Conservation (phyloP, 352 stramenopile species). For the Lagenidium sp. region DNA sequence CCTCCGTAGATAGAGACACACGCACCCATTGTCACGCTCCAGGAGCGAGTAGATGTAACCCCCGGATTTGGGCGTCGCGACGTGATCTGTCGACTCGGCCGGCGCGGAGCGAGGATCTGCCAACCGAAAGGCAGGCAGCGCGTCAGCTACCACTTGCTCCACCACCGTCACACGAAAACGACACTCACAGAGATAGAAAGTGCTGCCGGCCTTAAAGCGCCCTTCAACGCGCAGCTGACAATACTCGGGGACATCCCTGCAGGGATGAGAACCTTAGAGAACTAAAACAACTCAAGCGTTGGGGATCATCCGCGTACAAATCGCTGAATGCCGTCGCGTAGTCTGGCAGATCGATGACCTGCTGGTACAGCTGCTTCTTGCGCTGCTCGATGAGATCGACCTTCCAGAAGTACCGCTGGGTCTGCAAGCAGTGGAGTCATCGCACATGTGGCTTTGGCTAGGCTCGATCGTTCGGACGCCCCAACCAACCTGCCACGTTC, state of each 20-base stretch:
- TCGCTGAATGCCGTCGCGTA: slow-evolving; percentile 44
- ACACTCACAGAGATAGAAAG: slow-evolving; percentile 65
- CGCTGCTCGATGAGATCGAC: slow-evolving; percentile 79
- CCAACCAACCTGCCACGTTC: slow-evolving; percentile 70
- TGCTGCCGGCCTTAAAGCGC: slow-evolving; percentile 56
- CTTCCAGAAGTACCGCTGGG: slow-evolving; percentile 86
- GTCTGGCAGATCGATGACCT: slow-evolving; percentile 46
- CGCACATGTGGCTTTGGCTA: no score
- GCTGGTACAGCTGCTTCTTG: slow-evolving; percentile 60
- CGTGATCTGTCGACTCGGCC: slow-evolving; percentile 63
- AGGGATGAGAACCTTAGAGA: background rate
- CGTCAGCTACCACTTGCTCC: background rate
- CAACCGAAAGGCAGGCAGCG: background rate
- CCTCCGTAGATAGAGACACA: background rate
- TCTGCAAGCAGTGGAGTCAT: slow-evolving; percentile 30
- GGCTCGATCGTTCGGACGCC: no score
- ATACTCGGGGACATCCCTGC: slow-evolving; percentile 72
- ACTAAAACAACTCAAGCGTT: background rate
- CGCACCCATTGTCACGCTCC: slow-evolving; percentile 54
- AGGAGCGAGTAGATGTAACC: slow-evolving; percentile 83
- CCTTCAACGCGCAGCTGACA: slow-evolving; percentile 61
- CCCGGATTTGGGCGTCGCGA: slow-evolving; percentile 70
- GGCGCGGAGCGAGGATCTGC: slow-evolving; percentile 75
- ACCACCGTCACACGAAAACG: background rate
- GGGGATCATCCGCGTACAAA: slow-evolving; percentile 20